Evolutionary conservation across 2,329 filamentous ascomycete genomes (phyloP), one percentile per base, ranked within the genome.

Genomic region (Neodidymelliopsis sp.): DNA sequence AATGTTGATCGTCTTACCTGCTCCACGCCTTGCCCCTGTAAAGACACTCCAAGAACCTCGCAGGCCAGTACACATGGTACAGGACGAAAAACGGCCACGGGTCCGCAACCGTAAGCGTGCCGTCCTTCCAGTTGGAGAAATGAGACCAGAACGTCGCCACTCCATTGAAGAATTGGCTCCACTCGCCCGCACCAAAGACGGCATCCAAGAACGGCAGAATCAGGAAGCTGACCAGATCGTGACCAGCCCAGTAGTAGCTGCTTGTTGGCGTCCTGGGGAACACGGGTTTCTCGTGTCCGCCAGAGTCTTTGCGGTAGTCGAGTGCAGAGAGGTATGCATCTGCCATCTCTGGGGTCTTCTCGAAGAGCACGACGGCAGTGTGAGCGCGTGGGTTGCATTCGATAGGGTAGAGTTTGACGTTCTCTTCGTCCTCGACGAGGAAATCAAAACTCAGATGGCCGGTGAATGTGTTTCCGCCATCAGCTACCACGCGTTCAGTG

Each of bases 371-470:
- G 0, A 86, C 81, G 0, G 87, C 87, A 0, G 87, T 90, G 59
- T 90, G 86, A 0, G 83, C 84, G 11, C 87, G 76, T 0, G 87
- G 87, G 46, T 89, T 90, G 62, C 86, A 89, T 63, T 89, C 86
- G 47, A 90, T 89, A 0, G 86, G 84, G 55, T 84, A 86, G 2
- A 89, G 66, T 20, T 59, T 63, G 10, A 74, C 60, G 56, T 70
- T 57, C 11, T 62, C 44, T 24, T 59, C 49, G 20, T 61, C 42
- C 36, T 83, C 79, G 2, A 88, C 81, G 56, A 91, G 74, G 54
- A 92, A 87, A 65, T 90, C 85, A 43, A 92, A 86, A 13, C 82
- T 86, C 23, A 91, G 67, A 65, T 92, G 89, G 0, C 89, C 89
- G 0, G 87, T 90, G 62, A 89, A 74, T 3, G 66, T 60, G 11